These are phyloP conservation scores for Dictyostelium capitatum DNA, from an alignment of 78 protist species.

Conservation along the genomic window DNA sequence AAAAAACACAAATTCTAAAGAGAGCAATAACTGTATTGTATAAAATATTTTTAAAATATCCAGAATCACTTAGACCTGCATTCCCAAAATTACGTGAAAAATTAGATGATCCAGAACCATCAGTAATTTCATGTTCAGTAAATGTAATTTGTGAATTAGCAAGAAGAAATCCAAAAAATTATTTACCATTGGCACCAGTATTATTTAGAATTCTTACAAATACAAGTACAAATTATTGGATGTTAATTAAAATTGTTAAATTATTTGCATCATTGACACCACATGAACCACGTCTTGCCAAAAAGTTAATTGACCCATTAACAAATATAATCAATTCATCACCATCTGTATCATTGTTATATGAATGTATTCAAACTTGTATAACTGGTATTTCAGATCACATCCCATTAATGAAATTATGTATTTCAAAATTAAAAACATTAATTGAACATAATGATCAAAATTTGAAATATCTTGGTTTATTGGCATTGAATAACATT, in stretches of 20 bases:
- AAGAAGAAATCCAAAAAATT: slow-evolving; percentile 96
- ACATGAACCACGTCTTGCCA: slow-evolving; percentile 95
- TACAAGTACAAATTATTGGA: slow-evolving; percentile 95
- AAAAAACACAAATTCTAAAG: slow-evolving; percentile 92
- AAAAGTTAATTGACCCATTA: slow-evolving; percentile 95
- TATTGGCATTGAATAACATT: slow-evolving; percentile 90
- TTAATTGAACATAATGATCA: slow-evolving; percentile 96
- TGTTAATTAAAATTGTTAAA: slow-evolving; percentile 97
- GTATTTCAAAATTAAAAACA: slow-evolving; percentile 88
- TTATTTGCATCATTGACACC: slow-evolving; percentile 94
- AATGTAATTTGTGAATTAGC: slow-evolving; percentile 98
- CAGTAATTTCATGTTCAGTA: slow-evolving; percentile 94
- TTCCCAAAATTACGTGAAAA: slow-evolving; percentile 95
- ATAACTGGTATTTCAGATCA: slow-evolving; percentile 86
- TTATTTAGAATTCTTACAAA: slow-evolving; percentile 91
- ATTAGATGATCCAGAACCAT: slow-evolving; percentile 93
- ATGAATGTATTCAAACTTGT: slow-evolving; percentile 95
- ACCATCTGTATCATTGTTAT: slow-evolving; percentile 93
- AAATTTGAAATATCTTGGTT: slow-evolving; percentile 97
- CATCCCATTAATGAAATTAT: slow-evolving; percentile 84
- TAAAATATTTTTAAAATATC: slow-evolving; percentile 94
- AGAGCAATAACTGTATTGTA: slow-evolving; percentile 88
- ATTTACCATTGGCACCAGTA: slow-evolving; percentile 95
- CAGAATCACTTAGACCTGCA: slow-evolving; percentile 96
- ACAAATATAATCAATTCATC: slow-evolving; percentile 93